A percentile compares a stretch with the other conserved stretches of the same genome.
These are phyloP conservation scores for Penicillium sp. DNA, from an alignment of 2,329 filamentous ascomycete species.

Conservation along the genomic window DNA sequence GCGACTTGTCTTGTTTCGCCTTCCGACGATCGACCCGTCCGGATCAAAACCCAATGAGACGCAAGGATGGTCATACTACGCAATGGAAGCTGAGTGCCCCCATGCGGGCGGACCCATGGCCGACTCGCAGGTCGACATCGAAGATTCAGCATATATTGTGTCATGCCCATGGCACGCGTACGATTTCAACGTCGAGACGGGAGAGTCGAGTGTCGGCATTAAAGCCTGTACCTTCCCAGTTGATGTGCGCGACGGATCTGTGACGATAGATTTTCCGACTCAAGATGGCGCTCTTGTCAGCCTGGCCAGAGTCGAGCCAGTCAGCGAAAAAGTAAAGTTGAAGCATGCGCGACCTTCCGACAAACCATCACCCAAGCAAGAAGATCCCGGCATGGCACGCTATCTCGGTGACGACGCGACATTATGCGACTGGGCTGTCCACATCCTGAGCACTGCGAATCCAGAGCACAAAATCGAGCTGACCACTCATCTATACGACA, in stretches of 20 bases:
- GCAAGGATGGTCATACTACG: constrained; percentile 50
- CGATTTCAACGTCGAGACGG: constrained; percentile 54
- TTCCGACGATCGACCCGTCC: constrained; percentile 44
- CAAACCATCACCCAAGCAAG: constrained; percentile 9
- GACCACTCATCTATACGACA: constrained; percentile 47
- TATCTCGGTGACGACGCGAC: constrained; percentile 47
- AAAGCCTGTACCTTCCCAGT: constrained; percentile 52
- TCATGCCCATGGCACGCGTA: constrained; percentile 55
- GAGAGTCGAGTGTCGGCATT: constrained; percentile 52
- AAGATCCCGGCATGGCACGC: constrained; percentile 18
- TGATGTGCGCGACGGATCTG: constrained; percentile 37
- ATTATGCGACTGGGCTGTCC: constrained; percentile 52
- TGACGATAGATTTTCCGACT: constrained; percentile 38
- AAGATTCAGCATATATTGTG: constrained; percentile 51
- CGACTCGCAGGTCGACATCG: constrained; percentile 51
- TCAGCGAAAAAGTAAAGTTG: constrained; percentile 51
- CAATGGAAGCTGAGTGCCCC: constrained; percentile 53
- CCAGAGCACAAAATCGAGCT: constrained; percentile 53
- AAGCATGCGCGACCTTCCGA: constrained; percentile 36
- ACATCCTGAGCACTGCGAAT: constrained; percentile 49
- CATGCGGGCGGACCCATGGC: constrained; percentile 52
- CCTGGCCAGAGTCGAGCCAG: constrained; percentile 41
- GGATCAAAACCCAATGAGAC: constrained; percentile 36
- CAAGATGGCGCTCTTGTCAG: constrained; percentile 30
- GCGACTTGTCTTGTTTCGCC: constrained; percentile 50